These are phyloP conservation scores for Heterobasidion annosum DNA, from an alignment of 1,284 basidiomycete genomes.

Conservation along the genomic window DNA sequence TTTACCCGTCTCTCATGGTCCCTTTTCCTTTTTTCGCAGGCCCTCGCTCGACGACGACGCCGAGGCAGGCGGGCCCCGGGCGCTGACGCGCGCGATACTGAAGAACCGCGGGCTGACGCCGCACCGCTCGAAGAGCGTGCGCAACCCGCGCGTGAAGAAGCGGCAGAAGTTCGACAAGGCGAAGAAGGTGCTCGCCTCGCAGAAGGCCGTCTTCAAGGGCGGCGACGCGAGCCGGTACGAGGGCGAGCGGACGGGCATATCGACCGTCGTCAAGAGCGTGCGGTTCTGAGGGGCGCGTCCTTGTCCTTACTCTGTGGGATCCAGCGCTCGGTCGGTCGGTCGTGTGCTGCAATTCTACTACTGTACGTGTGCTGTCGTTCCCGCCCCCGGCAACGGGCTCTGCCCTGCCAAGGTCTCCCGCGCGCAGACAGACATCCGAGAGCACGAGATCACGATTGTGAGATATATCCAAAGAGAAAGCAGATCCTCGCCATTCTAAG, in stretches of 20 bases:
- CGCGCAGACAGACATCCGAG: no score
- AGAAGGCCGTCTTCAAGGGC: conserved; percentile 86
- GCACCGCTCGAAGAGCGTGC: conserved; percentile 73
- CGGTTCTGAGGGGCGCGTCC: conserved; percentile 30
- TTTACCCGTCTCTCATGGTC: not conserved
- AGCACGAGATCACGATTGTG: no score
- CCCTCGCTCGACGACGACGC: conserved; percentile 37
- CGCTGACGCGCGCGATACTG: conserved; percentile 82
- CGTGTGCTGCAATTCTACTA: no score
- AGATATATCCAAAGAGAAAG: no score
- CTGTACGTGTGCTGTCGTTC: no score
- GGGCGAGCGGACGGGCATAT: conserved; percentile 77
- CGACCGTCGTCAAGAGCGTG: conserved; percentile 80
- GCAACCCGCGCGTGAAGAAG: conserved; percentile 96
- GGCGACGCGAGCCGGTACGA: conserved; percentile 53
- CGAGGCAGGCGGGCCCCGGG: conserved; percentile 63
- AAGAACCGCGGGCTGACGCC: conserved; percentile 92
- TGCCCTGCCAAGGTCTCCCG: no score
- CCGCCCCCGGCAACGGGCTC: no score
- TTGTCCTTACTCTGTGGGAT: not conserved
- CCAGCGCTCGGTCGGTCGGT: not conserved
- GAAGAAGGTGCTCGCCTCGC: conserved; percentile 82
- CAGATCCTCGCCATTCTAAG: no score
- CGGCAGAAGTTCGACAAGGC: conserved; percentile 87
- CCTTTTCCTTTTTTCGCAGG: not conserved